Evolutionary conservation across 192 early-diverging fungal genomes (phyloP).

Genomic region (Hyaloraphidium curvatum): DNA sequence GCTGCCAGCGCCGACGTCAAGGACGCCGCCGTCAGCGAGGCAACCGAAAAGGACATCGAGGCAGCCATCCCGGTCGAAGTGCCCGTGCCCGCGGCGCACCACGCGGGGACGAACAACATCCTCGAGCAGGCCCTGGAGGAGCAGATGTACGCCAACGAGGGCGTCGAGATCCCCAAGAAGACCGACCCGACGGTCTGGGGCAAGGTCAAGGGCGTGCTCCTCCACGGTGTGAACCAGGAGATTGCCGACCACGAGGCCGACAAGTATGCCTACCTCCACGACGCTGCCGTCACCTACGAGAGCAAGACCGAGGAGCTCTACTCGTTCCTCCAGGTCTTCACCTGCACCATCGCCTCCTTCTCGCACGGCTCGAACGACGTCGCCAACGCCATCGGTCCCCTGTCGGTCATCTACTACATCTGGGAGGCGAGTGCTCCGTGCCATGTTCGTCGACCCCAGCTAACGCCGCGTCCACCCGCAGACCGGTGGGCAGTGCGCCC

Average conservation of each 20-base stretch:
- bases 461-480: no score
- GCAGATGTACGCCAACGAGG: no score
- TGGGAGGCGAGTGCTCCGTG: no score
- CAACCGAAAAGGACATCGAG: no score
- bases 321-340: constrained; percentile 64
- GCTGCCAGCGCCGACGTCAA: background rate
- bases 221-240: constrained; percentile 7
- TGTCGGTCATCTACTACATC: constrained; percentile 50
- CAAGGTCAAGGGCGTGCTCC: constrained; percentile 5
- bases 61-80: no score
- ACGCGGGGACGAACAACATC: no score
- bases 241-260: constrained; percentile 15
- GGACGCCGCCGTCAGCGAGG: background rate
- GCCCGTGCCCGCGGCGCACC: no score
- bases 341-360: constrained; percentile 64
- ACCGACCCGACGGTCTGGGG: constrained; percentile 3
- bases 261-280: constrained; percentile 28
- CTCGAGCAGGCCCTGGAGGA: no score
- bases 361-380: constrained; percentile 75
- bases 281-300: constrained; percentile 44
- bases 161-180: constrained; percentile 2
- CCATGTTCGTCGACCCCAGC: no score
- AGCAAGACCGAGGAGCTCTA: constrained; percentile 57
- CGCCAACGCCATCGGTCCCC: constrained; percentile 64
- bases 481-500: constrained; percentile 7